Percentiles rank a stretch among this genome's conserved stretches.
These are phyloP conservation scores for Ophiostoma fasciatum DNA, from an alignment of 2,329 filamentous ascomycete genomes.

Conservation along the genomic window DNA sequence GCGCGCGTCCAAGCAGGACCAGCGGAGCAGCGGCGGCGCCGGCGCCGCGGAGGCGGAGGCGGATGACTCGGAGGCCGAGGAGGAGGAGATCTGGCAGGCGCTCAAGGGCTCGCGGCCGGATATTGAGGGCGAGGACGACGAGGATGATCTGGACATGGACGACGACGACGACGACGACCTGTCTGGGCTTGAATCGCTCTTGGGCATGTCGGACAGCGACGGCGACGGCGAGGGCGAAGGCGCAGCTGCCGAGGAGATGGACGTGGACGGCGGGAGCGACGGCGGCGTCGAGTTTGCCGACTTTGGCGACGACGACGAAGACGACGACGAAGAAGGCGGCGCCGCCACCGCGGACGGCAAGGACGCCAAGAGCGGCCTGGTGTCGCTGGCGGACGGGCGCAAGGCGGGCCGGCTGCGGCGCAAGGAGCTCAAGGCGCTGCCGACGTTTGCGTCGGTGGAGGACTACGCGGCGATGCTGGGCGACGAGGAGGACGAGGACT, in stretches of 20 bases:
- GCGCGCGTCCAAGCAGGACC: conserved; percentile 26
- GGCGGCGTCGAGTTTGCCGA: conserved; percentile 22
- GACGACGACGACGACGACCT: conserved; percentile 21
- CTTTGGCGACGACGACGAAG: conserved; percentile 25
- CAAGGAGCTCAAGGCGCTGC: conserved; percentile 77
- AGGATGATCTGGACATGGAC: conserved; percentile 32
- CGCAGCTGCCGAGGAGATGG: conserved; percentile 22
- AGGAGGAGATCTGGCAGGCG: conserved; percentile 22
- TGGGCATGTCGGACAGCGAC: conserved; percentile 21
- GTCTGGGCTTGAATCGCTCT: conserved; percentile 14
- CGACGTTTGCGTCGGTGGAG: conserved; percentile 83
- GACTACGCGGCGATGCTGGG: conserved; percentile 82
- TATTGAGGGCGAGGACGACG: conserved; percentile 33
- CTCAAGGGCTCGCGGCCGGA: conserved; percentile 21
- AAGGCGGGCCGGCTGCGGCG: conserved; percentile 45
- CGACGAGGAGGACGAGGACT: conserved; percentile 45
- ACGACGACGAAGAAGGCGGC: conserved; percentile 23
- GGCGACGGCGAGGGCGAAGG: conserved; percentile 23
- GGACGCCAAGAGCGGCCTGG: conserved; percentile 22
- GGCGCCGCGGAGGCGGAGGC: conserved; percentile 34
- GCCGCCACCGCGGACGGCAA: neutral
- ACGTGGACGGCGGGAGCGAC: conserved; percentile 23
- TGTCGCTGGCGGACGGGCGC: no score
- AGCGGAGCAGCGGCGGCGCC: conserved; percentile 57
- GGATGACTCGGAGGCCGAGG: conserved; percentile 32